Evolutionary conservation across 306 rosid genomes (phyloP).

Genomic region (Arachis hypogaea): DNA sequence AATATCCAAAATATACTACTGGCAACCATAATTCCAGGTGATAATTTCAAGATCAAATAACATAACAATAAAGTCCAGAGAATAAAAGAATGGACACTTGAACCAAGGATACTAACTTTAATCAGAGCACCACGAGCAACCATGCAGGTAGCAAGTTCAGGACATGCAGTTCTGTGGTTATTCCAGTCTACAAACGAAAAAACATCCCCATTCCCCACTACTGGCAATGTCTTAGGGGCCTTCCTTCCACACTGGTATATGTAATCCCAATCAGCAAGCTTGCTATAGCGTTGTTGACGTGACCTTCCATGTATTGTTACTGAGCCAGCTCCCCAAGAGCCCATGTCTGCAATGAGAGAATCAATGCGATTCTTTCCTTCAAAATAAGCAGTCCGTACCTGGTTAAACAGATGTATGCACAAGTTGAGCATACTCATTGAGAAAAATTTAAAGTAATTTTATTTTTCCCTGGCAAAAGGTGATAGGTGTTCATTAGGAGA

Average conservation of each 20-base stretch:
- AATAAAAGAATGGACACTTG: conserved; percentile 23
- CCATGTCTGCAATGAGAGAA: conserved; percentile 76
- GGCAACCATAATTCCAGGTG: conserved; percentile 1
- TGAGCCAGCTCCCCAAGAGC: conserved; percentile 86
- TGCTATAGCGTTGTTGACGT: conserved; percentile 97
- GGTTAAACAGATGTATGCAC: conserved; percentile 36
- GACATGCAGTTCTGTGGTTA: conserved; percentile 67
- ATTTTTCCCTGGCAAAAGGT: not conserved
- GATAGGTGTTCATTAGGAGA: conserved; percentile 23
- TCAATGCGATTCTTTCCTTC: conserved; percentile 92
- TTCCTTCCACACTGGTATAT: conserved; percentile 69
- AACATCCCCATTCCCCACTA: conserved; percentile 86
- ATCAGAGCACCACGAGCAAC: conserved; percentile 90
- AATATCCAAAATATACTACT: not conserved
- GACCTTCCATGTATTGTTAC: conserved; percentile 92
- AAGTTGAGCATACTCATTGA: conserved; percentile 24
- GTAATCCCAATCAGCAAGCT: conserved; percentile 97
- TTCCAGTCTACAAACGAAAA: conserved; percentile 85
- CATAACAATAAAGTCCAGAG: conserved; percentile 24
- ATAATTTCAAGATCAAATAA: conserved; percentile 22
- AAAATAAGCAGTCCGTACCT: conserved; percentile 89
- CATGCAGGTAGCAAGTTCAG: conserved; percentile 83
- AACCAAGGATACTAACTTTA: conserved; percentile 60
- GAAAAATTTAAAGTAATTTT: conserved; percentile 7
- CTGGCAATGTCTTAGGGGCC: conserved; percentile 69